Evolutionary conservation across 208 protist species (phyloP), one percentile per base, ranked within the genome.

Genomic region (Paratrypanosoma confusum): DNA sequence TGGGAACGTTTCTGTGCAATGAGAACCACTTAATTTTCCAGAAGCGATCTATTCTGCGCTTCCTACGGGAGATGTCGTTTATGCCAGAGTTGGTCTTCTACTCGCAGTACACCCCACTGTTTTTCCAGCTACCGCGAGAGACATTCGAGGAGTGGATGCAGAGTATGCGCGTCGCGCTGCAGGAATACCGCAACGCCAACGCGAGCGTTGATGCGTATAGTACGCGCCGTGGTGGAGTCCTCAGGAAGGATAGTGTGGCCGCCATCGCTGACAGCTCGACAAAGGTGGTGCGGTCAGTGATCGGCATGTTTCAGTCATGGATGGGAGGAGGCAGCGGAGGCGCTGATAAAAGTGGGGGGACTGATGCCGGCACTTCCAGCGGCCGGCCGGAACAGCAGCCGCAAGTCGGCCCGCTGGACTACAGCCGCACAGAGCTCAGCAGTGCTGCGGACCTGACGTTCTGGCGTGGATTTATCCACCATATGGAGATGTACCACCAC

Each of bases 21-120:
- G 43, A 49, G 3, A 73, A 73, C 38, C 65, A 69, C 22, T 33
- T 85, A 11, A 58, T 50, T 26, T 43, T 51, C 53, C 78, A 91
- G 66, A 57, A 66, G 26, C 43, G 46, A 29, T 72, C 63, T 41
- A 48, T 91, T 7, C 53, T 65, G 52, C 68, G 74, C 21, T 91
- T 91, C 39, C 65, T 91, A 31, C 57, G 57, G 24, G 74, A 91
- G 57, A 31, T 91, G 26, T 66, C 63, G 11, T 47, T 50, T 25
- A 74, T 76, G 40, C 75, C 81, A 7, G 77, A 86, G 53, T 34
- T 85, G 5, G 55, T 87, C n/a, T 80, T 79, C 50, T 85, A 79
- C 53, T 83, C 74, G 13, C 42, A 69, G 39, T 87, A 60, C 51
- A 58, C 72, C n/a, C 63, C 70, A 0, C 51, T 56, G 20, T 91